Conservation (phyloP, 2,329 filamentous ascomycete genomes). For the Pseudogymnoascus sp. region DNA sequence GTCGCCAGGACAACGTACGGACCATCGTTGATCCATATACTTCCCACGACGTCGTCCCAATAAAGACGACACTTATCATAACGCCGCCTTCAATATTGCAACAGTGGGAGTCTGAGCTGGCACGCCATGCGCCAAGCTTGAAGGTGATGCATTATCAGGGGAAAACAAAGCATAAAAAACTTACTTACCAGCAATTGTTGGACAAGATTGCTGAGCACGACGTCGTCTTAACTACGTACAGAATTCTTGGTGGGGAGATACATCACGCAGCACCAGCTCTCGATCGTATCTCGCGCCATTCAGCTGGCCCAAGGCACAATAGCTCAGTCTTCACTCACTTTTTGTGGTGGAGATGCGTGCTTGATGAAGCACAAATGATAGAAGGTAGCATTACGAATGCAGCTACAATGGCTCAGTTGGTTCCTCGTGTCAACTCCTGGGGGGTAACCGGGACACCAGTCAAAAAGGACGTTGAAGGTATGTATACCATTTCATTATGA, state of each 20-base stretch:
- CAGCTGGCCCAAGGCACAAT: constrained; percentile 52
- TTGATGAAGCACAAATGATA: constrained; percentile 84
- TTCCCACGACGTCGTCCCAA: constrained; percentile 33
- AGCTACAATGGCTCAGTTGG: constrained; percentile 67
- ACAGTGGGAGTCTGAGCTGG: constrained; percentile 56
- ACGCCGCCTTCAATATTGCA: constrained; percentile 47
- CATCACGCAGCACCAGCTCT: constrained; percentile 65
- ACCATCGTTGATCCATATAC: constrained; percentile 34
- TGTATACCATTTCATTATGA: constrained; percentile 8
- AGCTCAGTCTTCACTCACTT: constrained; percentile 74
- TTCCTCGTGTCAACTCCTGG: constrained; percentile 85
- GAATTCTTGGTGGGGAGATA: constrained; percentile 69
- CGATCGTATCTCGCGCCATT: constrained; percentile 56
- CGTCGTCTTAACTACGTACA: constrained; percentile 58
- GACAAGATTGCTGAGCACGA: constrained; percentile 44
- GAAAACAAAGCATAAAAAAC: constrained; percentile 27
- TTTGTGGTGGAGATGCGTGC: constrained; percentile 77
- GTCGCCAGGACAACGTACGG: constrained; percentile 26
- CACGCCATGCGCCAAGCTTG: constrained; percentile 49
- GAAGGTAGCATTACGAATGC: constrained; percentile 81
- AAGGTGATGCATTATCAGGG: constrained; percentile 51
- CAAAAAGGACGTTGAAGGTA: constrained; percentile 57
- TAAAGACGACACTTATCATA: constrained; percentile 54
- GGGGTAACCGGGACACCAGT: constrained; percentile 87
- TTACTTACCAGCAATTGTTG: constrained; percentile 31